Evolutionary conservation across 108 stramenopile species (phyloP), one percentile per base, ranked within the genome.

Genomic region (Skeletonema menzelii): DNA sequence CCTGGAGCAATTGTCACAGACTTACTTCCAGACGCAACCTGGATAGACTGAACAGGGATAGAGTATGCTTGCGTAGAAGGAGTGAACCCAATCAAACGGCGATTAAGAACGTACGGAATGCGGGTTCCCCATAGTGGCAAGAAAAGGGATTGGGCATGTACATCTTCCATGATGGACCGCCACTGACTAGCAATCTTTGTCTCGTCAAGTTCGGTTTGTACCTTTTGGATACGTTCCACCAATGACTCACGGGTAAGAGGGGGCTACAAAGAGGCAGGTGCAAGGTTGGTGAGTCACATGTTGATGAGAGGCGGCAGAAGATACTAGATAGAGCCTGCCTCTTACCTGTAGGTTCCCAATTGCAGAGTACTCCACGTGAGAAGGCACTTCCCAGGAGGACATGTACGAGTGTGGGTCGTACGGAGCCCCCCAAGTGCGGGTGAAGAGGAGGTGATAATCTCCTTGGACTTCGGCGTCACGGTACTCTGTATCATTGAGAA

Each of bases 391-490:
- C 86, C 86, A 87, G 5, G 77, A 79, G 15, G 78, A 57, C 40
- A 84, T 58, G 72, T 87, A 87, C 34, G 70, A 56, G 60, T 88
- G 88, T 38, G 88, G 88, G 83, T 89, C 88, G 72, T 89, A 89
- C 66, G 85, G 85, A 1, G 85, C 82, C 13, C 88, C 88, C 87
- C 87, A 88, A 12, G 82, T 80, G 34, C 85, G 71, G 14, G 85
- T 76, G 69, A 86, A 88, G 32, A 78, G 58, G 30, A 88, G 35
- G 75, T 84, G 80, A 49, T 76, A 88, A 60, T 83, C 67, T 15
- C 87, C 87, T 27, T 70, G 42, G 32, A 73, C 42, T 59, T 84
- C 83, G 7, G 71, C 76, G 27, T 81, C 73, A 37, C 28, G 35
- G 73, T 78, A 86, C 22, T 77, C 81, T 27, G 71, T 72, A 10